A percentile compares a stretch with the other conserved stretches of the same genome.
Conservation (phyloP, 257 asterid genomes). For the Nicotiana attenuata region DNA sequence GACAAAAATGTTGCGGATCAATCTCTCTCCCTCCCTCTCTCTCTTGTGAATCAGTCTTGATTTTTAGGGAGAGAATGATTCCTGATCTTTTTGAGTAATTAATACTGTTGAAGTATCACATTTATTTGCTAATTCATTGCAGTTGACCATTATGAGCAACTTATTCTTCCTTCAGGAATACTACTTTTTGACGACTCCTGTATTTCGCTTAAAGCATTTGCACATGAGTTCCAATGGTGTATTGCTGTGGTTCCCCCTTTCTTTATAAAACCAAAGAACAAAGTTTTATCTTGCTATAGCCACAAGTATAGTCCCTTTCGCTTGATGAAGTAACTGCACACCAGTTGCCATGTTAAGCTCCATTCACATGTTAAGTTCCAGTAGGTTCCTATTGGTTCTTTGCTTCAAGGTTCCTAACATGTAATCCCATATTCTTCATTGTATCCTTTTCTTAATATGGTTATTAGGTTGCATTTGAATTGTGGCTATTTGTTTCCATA, state of each 20-base stretch:
- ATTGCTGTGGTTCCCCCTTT: not conserved
- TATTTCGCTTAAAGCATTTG: not conserved
- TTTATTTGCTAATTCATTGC: not conserved
- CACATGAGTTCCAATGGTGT: not conserved
- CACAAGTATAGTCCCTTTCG: not conserved
- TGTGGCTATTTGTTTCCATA: not conserved
- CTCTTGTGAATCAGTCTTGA: not conserved
- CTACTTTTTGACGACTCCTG: not conserved
- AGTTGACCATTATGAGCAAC: not conserved
- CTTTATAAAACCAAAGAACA: not conserved
- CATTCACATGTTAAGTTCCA: conserved; percentile 6
- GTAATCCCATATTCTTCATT: not conserved
- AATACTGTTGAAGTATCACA: not conserved
- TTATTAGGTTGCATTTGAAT: not conserved
- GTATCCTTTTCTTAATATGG: not conserved
- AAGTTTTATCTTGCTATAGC: not conserved
- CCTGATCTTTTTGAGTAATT: not conserved
- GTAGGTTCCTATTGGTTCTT: not conserved
- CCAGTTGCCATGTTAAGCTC: conserved; percentile 1
- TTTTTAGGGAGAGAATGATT: not conserved
- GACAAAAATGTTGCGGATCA: not conserved
- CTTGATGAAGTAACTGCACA: not conserved
- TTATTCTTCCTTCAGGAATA: not conserved
- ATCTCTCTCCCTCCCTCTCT: not conserved
- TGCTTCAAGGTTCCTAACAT: not conserved